phyloP scores from a whole-genome alignment of 1,284 basidiomycete genomes.

The Lentinula novae-zelandiae region DNA sequence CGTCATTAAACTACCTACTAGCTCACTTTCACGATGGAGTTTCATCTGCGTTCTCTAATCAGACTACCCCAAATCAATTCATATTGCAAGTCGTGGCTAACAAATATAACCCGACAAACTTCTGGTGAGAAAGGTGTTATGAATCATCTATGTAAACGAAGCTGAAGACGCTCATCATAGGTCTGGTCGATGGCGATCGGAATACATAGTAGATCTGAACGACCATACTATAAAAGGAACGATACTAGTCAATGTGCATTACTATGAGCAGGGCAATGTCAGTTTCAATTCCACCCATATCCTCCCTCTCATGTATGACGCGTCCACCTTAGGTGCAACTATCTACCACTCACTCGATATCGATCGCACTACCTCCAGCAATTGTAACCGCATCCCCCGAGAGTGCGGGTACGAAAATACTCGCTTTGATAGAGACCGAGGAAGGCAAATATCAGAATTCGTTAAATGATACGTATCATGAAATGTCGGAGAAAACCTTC shows the following conservation, averaged over 20 bases:
- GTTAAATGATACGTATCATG: constrained; percentile 76
- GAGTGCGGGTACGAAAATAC: constrained; percentile 64
- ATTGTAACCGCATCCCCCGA: constrained; percentile 46
- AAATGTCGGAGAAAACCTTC: constrained; percentile 90
- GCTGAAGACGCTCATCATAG: constrained; percentile 34
- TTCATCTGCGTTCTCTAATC: constrained; percentile 61
- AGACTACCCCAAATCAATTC: constrained; percentile 45
- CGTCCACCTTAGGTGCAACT: constrained; percentile 74
- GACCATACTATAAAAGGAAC: constrained; percentile 56
- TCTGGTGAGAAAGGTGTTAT: constrained; percentile 52
- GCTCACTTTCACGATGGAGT: constrained; percentile 81
- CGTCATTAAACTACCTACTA: constrained; percentile 65
- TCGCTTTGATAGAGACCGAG: constrained; percentile 77
- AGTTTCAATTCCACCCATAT: constrained; percentile 19
- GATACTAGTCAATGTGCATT: constrained; percentile 85
- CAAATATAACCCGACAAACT: constrained; percentile 90
- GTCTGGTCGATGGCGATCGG: constrained; percentile 92
- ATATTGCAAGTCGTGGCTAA: constrained; percentile 85
- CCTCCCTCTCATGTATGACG: constrained; percentile 8
- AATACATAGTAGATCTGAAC: constrained; percentile 61
- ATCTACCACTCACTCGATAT: constrained; percentile 65
- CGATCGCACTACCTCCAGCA: constrained; percentile 60
- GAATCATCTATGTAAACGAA: constrained; percentile 19
- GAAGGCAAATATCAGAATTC: constrained; percentile 77
- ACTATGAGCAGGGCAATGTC: constrained; percentile 95